Conservation (phyloP, 306 rosid species). For the Cyclanthera cordifolia region DNA sequence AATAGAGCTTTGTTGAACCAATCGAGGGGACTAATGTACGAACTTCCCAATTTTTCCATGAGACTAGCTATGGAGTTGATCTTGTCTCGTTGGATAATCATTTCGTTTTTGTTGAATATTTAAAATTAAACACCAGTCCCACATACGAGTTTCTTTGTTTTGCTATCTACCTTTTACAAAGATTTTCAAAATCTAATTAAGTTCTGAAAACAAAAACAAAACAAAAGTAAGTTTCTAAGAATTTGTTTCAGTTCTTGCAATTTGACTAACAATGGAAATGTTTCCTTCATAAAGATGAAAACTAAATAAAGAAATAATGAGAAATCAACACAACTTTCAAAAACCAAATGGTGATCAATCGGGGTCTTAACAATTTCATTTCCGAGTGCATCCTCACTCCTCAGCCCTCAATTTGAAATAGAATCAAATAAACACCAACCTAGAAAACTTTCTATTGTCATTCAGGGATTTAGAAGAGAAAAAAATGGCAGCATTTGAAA, state of each 20-base stretch:
- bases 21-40: background rate
- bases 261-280: too few relatives aligned
- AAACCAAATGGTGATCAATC: background rate
- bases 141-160: too few relatives aligned
- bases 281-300: too few relatives aligned
- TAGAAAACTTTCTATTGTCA: background rate
- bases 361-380: background rate
- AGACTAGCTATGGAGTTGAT: background rate
- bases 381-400: background rate
- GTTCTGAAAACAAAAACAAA: too few relatives aligned
- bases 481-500: background rate
- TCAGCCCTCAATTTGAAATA: background rate
- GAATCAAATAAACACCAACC: background rate
- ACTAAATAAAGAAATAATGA: too few relatives aligned
- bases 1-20: background rate
- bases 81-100: background rate
- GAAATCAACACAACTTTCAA: too few relatives aligned
- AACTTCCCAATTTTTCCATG: background rate
- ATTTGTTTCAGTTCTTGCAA: too few relatives aligned
- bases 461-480: background rate
- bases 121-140: too few relatives aligned
- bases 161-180: too few relatives aligned
- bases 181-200: too few relatives aligned
- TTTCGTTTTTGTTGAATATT: too few relatives aligned
- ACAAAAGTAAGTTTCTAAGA: too few relatives aligned